phyloP scores from a whole-genome alignment of 2,329 filamentous ascomycete species.

The Amesomyces nigricolor region DNA sequence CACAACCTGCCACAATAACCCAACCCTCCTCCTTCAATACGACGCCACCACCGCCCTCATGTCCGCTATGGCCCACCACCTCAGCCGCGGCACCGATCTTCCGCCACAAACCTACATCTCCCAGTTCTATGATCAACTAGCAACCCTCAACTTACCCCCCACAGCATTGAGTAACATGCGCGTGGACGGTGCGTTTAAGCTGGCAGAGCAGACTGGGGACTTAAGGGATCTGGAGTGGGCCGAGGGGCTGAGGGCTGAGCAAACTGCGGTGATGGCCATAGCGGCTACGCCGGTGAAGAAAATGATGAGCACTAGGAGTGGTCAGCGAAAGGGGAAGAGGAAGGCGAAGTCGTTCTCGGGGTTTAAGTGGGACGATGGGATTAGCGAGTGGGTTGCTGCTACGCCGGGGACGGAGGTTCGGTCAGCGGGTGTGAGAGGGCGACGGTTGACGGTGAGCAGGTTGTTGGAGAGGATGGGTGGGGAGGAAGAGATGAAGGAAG shows the following conservation, averaged over 20 bases:
- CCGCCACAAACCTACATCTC: conserved; percentile 36
- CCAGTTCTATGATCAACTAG: conserved; percentile 38
- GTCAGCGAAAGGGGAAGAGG: background rate
- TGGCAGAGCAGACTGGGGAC: conserved; percentile 49
- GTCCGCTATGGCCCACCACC: conserved; percentile 43
- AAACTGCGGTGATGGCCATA: background rate
- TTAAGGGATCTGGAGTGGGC: conserved; percentile 50
- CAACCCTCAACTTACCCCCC: conserved; percentile 30
- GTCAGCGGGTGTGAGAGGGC: background rate
- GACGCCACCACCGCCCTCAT: conserved; percentile 36
- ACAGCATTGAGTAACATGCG: conserved; percentile 36
- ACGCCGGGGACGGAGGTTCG: conserved; percentile 15
- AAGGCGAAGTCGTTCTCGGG: conserved; percentile 22
- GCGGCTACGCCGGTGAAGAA: background rate
- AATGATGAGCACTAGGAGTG: background rate
- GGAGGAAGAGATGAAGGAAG: background rate
- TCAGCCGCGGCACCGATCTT: conserved; percentile 36
- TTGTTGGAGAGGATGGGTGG: background rate
- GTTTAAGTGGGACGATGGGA: conserved; percentile 35
- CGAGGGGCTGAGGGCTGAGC: conserved; percentile 35
- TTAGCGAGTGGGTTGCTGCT: conserved; percentile 34
- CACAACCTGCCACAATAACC: conserved; percentile 8
- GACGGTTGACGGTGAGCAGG: background rate
- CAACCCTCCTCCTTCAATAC: conserved; percentile 26
- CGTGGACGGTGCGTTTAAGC: conserved; percentile 44